Evolutionary conservation across 208 protist genomes (phyloP), one percentile per base, ranked within the genome.

Genomic region (Willaertia magna): DNA sequence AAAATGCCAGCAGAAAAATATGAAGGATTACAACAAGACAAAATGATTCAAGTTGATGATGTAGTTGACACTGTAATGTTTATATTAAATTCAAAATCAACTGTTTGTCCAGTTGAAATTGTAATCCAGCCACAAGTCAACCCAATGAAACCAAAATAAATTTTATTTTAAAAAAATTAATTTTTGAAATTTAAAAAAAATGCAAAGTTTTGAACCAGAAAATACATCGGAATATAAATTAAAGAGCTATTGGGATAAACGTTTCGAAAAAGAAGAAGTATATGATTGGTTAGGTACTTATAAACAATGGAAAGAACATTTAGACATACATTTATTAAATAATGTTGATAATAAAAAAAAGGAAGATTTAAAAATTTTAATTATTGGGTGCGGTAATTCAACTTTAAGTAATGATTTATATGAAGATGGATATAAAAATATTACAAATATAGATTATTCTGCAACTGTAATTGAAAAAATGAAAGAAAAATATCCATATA

Each of bases 241-340:
- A 22, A 43, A 79, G 47, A 47, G 22, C 11, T 79, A 79, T 79
- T 79, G 74, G 74, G 74, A 79, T 47, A 18, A 22, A 26, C 34
- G 74, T 47, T 79, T 79, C n/a, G 43, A 79, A 79, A 48, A 79
- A 47, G 74, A 79, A 48, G 74, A 79, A 47, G 1, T 47, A n/a
- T 79, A 40, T 14, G 74, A 79, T 79, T 79, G 74, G 74, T 48
- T 79, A 30, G 74, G 74, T 18, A 79, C 34, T n/a, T 75, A 39
- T 75, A 12, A 42, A 43, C 39, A 75, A 43, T 75, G 39, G 26
- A 75, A 34, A 75, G 22, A 18, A 12, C 34, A 43, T 75, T 43
- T 42, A 75, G 30, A 75, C 12, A 12, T 34, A 18, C 18, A 75
- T 75, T n/a, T 43, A 18, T 39, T 34, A 40, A 12, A 18, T 34